These are phyloP conservation scores for Bathelium albidoporum DNA, from an alignment of 495 filamentous ascomycete genomes.

Conservation along the genomic window DNA sequence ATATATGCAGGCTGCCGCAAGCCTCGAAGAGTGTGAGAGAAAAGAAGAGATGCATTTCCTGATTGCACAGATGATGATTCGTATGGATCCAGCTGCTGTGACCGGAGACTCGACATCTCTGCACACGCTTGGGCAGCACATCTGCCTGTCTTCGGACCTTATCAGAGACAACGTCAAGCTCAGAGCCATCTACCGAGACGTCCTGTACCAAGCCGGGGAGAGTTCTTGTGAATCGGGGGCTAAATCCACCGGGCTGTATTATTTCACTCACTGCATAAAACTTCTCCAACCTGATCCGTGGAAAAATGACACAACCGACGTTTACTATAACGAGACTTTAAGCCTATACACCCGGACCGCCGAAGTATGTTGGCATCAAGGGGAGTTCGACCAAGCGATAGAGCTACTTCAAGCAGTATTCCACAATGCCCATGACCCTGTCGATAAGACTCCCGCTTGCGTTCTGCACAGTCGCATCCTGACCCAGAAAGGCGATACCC, in stretches of 20 bases:
- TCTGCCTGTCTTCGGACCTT: slow-evolving; percentile 59
- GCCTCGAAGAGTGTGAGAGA: slow-evolving; percentile 55
- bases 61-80: slow-evolving; percentile 64
- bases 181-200: slow-evolving; percentile 55
- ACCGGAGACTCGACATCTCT: slow-evolving; percentile 25
- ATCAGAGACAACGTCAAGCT: slow-evolving; percentile 53
- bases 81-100: neutral
- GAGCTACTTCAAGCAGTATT: slow-evolving; percentile 55
- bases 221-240: slow-evolving; percentile 70
- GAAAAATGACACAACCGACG: slow-evolving; percentile 48
- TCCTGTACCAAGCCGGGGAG: slow-evolving; percentile 66
- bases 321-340: slow-evolving; percentile 75
- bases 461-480: slow-evolving; percentile 68
- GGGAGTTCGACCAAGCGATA: slow-evolving; percentile 52
- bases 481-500: slow-evolving; percentile 58
- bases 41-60: slow-evolving; percentile 76
- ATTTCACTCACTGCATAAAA: slow-evolving; percentile 62
- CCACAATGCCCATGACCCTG: slow-evolving; percentile 48
- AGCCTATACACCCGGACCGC: slow-evolving; percentile 62
- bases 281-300: slow-evolving; percentile 71
- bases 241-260: slow-evolving; percentile 64
- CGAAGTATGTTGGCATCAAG: slow-evolving; percentile 73
- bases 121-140: slow-evolving; percentile 65
- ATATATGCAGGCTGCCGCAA: slow-evolving; percentile 63
- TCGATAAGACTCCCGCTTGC: slow-evolving; percentile 70